Conservation (phyloP, 2,329 filamentous ascomycete species). For the Microsporum audouinii region DNA sequence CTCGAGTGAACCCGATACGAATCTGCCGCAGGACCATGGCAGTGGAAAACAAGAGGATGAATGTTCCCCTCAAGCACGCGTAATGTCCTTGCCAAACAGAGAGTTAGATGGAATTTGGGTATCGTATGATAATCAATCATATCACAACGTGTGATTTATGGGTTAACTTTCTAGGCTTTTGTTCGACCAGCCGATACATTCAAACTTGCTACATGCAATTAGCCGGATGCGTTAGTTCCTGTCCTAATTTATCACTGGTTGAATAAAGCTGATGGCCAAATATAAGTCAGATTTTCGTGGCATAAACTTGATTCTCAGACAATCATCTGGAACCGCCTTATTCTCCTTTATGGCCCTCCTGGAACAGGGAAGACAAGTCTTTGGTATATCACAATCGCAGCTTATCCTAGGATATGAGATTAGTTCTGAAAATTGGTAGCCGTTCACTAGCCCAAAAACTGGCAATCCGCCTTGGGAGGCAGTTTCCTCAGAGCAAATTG, state of each 20-base stretch:
- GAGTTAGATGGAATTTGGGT: conserved; percentile 35
- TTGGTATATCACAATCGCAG: conserved; percentile 69
- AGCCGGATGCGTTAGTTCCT: conserved; percentile 28
- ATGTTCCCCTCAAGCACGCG: conserved; percentile 22
- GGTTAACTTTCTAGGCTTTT: conserved; percentile 24
- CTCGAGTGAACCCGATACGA: conserved; percentile 10
- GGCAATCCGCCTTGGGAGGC: conserved; percentile 35
- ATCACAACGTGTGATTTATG: neutral
- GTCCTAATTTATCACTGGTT: neutral
- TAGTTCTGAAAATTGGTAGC: conserved; percentile 12
- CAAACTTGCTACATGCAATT: conserved; percentile 31
- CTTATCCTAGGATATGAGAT: conserved; percentile 28
- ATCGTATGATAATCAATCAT: conserved; percentile 21
- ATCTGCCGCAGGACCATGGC: conserved; percentile 12
- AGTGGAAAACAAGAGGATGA: conserved; percentile 17
- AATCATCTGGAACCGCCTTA: conserved; percentile 41
- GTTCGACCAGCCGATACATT: conserved; percentile 34
- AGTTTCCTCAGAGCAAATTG: conserved; percentile 32
- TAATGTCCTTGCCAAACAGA: conserved; percentile 29
- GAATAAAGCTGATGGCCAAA: conserved; percentile 15
- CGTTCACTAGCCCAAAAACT: conserved; percentile 41
- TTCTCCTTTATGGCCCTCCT: conserved; percentile 87
- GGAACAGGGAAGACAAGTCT: conserved; percentile 91
- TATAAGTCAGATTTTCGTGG: conserved; percentile 18
- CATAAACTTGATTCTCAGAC: conserved; percentile 27